Base-by-base conservation (phyloP, 1,139 yeast genomes). In the Lodderomyces pseudojiufengensis region DNA sequence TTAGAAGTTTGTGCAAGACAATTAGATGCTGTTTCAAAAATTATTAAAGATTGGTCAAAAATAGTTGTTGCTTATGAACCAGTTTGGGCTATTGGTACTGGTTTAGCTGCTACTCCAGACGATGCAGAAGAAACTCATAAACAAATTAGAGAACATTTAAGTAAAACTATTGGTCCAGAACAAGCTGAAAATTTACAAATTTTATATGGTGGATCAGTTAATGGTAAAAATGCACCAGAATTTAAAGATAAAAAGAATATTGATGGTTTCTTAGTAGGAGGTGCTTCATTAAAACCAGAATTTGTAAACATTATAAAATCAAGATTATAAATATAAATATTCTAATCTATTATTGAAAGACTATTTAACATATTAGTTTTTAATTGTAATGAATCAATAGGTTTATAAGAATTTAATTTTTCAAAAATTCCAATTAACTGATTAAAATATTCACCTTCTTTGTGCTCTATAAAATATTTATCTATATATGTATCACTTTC, bases 71-170 rank as follows among this genome's bases (percentile, higher is more conserved):
- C 98, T 59, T 94, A 94, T 73, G 98, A 92, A 74, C 99, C 99
- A 55, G 96, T 92, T 53, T 92, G 98, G 98, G 99, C 99, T 53
- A 92, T 92, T 58, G 99, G 99, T 65, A 90, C 98, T 53, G 99
- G 99, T 59, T 80, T 92, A 60, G 97, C 97, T 59, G 98, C 98
- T 49, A 92, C 98, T 52, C 90, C 98, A 50, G 87, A 85, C 49
- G 97, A 92, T 61, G 97, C 97, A 52, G 95, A 88, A 75, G 87
- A 81, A 51, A 88, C 95, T 59, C 98, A 94, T 76, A 78, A 78
- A 62, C 78, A 76, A 50, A 85, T 94, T 70, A 86, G 98, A 76
- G 78, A 68, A 44, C 90, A 78, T 76, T 77, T 92, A 64, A 71
- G 77, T 50, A 70, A 76, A 59, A 78, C 84, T 66, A 78, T 92